These are phyloP conservation scores for Anthracocystis panici-leucophaei DNA, from an alignment of 1,284 basidiomycete species.

Conservation along the genomic window DNA sequence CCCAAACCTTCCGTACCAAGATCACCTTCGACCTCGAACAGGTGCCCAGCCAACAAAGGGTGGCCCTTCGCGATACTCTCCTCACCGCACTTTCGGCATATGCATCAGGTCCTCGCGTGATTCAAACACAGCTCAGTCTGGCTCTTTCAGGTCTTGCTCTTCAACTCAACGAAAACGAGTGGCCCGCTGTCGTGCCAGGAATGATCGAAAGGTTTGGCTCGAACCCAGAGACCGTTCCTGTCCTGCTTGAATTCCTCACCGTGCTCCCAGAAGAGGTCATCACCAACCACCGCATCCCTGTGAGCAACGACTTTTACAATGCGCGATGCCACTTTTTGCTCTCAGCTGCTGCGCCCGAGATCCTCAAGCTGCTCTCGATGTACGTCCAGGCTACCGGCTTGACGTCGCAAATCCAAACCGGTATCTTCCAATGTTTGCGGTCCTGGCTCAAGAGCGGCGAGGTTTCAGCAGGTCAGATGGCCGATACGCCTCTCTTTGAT, in stretches of 20 bases:
- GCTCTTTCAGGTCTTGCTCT: conserved; percentile 90
- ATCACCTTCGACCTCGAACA: conserved; percentile 95
- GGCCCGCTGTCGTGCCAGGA: conserved; percentile 82
- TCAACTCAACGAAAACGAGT: conserved; percentile 81
- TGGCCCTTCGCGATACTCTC: conserved; percentile 88
- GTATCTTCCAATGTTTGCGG: conserved; percentile 87
- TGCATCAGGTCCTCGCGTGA: conserved; percentile 82
- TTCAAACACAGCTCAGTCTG: conserved; percentile 89
- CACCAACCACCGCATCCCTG: conserved; percentile 86
- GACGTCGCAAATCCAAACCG: conserved; percentile 82
- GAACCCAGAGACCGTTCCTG: conserved; percentile 84
- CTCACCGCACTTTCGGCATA: conserved; percentile 78
- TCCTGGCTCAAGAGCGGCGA: conserved; percentile 92
- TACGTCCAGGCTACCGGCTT: conserved; percentile 90
- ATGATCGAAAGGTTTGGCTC: conserved; percentile 89
- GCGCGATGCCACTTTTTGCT: conserved; percentile 58
- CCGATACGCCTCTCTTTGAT: conserved; percentile 83
- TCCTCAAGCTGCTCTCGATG: conserved; percentile 84
- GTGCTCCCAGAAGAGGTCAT: conserved; percentile 90
- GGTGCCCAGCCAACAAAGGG: conserved; percentile 79
- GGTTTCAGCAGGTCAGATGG: conserved; percentile 77
- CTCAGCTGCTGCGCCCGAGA: conserved; percentile 77
- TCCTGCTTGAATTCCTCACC: conserved; percentile 89
- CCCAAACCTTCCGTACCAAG: conserved; percentile 95
- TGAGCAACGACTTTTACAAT: conserved; percentile 83